Conservation (phyloP, 352 stramenopile species). For the Phytophthora cactorum region DNA sequence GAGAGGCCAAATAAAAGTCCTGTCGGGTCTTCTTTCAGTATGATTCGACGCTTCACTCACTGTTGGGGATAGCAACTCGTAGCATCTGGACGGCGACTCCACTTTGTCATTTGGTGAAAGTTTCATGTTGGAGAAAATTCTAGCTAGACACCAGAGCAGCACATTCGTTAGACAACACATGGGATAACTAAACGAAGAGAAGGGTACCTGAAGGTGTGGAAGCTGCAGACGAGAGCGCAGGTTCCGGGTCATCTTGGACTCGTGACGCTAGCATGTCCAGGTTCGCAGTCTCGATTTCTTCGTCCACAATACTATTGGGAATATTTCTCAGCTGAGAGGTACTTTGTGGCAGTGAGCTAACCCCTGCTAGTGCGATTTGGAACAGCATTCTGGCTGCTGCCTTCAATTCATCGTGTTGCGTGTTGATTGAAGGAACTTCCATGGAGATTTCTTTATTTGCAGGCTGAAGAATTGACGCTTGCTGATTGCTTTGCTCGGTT, state of each 20-base stretch:
- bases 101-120: slow-evolving; percentile 15
- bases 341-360: slow-evolving; percentile 18
- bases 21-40: slow-evolving; percentile 17
- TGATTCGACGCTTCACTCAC: slow-evolving; percentile 13
- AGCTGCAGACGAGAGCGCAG: slow-evolving; percentile 14
- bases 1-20: slow-evolving; percentile 27
- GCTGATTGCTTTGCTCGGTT: slow-evolving; percentile 15
- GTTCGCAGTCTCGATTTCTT: slow-evolving; percentile 1
- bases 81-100: slow-evolving; percentile 3
- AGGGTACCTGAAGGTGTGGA: slow-evolving; percentile 18
- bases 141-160: slow-evolving; percentile 18
- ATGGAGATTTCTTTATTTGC: neutral
- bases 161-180: slow-evolving; percentile 10
- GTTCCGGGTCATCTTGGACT: slow-evolving; percentile 14
- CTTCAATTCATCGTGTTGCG: slow-evolving; percentile 35
- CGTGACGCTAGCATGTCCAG: neutral
- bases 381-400: slow-evolving; percentile 38
- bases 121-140: slow-evolving; percentile 21
- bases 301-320: neutral
- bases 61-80: slow-evolving; percentile 15
- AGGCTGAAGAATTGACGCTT: neutral
- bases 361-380: slow-evolving; percentile 47
- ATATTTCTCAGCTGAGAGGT: neutral
- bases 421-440: slow-evolving; percentile 1
- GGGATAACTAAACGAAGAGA: neutral